Conservation (phyloP, 768 basidiomycete species). For the Clitopilus passeckerianus region DNA sequence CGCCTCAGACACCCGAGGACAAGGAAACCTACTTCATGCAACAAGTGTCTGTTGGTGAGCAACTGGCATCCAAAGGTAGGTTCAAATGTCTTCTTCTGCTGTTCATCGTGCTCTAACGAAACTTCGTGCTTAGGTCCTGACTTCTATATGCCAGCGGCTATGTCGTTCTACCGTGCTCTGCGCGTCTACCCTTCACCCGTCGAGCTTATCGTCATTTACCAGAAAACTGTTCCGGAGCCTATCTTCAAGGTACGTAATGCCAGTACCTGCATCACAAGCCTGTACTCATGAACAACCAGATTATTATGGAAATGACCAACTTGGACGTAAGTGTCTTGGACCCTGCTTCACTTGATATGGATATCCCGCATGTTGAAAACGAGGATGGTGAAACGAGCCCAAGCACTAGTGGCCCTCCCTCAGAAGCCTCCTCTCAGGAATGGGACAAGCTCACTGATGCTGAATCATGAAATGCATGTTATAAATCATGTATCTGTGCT, state of each 20-base stretch:
- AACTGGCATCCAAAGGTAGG: conserved; percentile 70
- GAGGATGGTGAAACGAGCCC: conserved; percentile 60
- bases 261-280: not conserved
- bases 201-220: conserved; percentile 92
- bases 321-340: conserved; percentile 72
- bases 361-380: conserved; percentile 13
- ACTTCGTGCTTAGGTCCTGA: conserved; percentile 53
- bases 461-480: conserved; percentile 48
- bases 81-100: conserved; percentile 6
- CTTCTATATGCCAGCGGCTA: conserved; percentile 75
- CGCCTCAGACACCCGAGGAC: conserved; percentile 65
- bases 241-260: conserved; percentile 63
- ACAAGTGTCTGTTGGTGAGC: conserved; percentile 85
- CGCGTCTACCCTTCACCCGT: conserved; percentile 92
- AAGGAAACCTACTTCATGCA: conserved; percentile 90
- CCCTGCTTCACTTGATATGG: conserved; percentile 3
- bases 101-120: not conserved
- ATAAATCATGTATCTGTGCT: conserved; percentile 15
- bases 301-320: conserved; percentile 81
- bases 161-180: conserved; percentile 90
- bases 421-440: conserved; percentile 85
- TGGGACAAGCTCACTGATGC: conserved; percentile 87
- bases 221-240: conserved; percentile 80
- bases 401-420: conserved; percentile 64
- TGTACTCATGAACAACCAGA: conserved; percentile 24